A percentile compares a stretch with the other conserved stretches of the same genome.
Evolutionary conservation across 352 stramenopile genomes (phyloP).

Genomic region (Sclerospora graminicola): DNA sequence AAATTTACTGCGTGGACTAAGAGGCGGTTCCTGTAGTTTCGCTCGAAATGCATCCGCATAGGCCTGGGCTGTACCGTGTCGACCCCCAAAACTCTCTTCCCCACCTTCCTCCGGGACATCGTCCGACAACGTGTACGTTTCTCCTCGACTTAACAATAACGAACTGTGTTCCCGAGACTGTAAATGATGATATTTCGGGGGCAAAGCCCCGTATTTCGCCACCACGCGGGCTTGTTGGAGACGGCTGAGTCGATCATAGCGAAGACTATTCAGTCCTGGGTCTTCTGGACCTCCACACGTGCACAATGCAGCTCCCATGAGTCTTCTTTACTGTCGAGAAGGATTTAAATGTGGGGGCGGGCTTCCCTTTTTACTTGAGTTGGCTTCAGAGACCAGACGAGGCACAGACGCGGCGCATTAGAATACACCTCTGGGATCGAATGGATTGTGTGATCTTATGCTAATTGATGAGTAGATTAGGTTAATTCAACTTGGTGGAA

Average conservation of each 20-base stretch:
- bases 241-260: conserved; percentile 29
- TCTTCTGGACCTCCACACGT: conserved; percentile 39
- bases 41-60: conserved; percentile 56
- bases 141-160: conserved; percentile 32
- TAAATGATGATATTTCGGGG: conserved; percentile 21
- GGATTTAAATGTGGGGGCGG: no score
- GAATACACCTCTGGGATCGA: no score
- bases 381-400: no score
- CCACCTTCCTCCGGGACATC: conserved; percentile 20
- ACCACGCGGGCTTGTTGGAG: conserved; percentile 19
- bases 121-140: conserved; percentile 49
- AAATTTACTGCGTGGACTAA: conserved; percentile 65
- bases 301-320: conserved; percentile 44
- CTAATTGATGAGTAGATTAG: no score
- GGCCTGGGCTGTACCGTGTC: conserved; percentile 31
- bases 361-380: no score
- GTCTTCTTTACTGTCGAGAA: no score
- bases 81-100: conserved; percentile 5
- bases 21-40: conserved; percentile 58
- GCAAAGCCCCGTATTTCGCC: conserved; percentile 25
- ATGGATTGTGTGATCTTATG: no score
- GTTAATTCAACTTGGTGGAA: no score
- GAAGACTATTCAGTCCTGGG: conserved; percentile 23
- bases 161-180: conserved; percentile 26
- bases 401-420: no score